Conservation (phyloP, 2,329 filamentous ascomycete species). For the Xylariaceae sp. region DNA sequence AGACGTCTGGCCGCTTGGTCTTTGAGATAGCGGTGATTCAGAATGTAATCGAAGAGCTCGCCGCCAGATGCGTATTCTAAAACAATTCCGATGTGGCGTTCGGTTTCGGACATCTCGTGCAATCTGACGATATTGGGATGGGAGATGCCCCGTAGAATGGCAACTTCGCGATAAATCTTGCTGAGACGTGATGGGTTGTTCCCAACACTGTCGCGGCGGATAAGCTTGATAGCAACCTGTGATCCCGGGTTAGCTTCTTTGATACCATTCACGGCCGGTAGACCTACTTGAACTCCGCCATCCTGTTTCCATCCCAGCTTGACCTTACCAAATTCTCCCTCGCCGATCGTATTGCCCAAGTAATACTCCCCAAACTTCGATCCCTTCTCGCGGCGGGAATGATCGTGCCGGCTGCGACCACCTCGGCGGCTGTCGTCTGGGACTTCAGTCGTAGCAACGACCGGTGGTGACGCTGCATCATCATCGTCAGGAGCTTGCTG, state of each 20-base stretch:
- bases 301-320: constrained; percentile 98
- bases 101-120: constrained; percentile 98
- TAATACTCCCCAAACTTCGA: constrained; percentile 95
- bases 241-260: constrained; percentile 8
- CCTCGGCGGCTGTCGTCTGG: constrained; percentile 43
- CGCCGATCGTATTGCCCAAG: constrained; percentile 89
- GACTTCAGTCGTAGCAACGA: constrained; percentile 38
- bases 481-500: constrained; percentile 37
- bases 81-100: constrained; percentile 95
- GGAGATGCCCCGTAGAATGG: constrained; percentile 79
- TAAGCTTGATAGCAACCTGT: constrained; percentile 90
- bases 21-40: constrained; percentile 94
- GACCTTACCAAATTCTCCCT: constrained; percentile 98
- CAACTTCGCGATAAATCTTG: constrained; percentile 96
- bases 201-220: constrained; percentile 85
- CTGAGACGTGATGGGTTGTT: constrained; percentile 83
- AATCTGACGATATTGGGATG: constrained; percentile 96
- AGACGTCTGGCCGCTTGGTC: constrained; percentile 85
- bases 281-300: constrained; percentile 71
- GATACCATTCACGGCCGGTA: background rate
- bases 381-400: constrained; percentile 62
- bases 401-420: constrained; percentile 56
- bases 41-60: constrained; percentile 96
- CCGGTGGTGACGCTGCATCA: constrained; percentile 39
- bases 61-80: constrained; percentile 97